Evolutionary conservation across 2,329 filamentous ascomycete species (phyloP).

Genomic region (Aspergillus sp.): DNA sequence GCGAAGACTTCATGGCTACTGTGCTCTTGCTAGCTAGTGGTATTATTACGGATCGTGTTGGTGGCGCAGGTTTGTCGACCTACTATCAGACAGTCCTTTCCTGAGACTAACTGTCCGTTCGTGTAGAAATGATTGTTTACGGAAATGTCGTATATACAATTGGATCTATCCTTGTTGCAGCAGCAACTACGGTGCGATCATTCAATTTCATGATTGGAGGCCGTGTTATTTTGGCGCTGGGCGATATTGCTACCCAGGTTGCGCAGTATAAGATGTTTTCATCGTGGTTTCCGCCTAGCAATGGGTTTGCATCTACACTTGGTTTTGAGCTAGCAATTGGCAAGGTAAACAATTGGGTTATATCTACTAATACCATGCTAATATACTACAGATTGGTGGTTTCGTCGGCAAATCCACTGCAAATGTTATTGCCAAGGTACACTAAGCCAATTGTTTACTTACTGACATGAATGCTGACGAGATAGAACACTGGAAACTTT

Average conservation of each 20-base stretch:
- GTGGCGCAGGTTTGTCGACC: constrained; percentile 50
- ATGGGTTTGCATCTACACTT: constrained; percentile 62
- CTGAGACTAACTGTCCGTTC: not conserved
- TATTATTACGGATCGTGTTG: constrained; percentile 58
- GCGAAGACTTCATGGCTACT: constrained; percentile 63
- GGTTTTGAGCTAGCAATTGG: constrained; percentile 61
- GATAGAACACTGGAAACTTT: constrained; percentile 54
- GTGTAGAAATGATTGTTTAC: constrained; percentile 54
- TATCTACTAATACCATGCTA: no score
- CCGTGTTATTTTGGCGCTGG: constrained; percentile 55
- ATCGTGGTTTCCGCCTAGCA: constrained; percentile 62
- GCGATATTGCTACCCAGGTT: constrained; percentile 64
- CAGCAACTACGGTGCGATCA: constrained; percentile 55
- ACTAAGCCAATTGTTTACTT: no score
- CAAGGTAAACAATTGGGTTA: constrained; percentile 35
- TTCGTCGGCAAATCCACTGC: constrained; percentile 62
- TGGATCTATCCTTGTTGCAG: constrained; percentile 60
- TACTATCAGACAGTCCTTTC: no score
- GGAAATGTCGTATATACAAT: constrained; percentile 62
- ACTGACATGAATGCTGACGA: no score
- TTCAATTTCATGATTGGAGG: constrained; percentile 63
- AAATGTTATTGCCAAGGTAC: constrained; percentile 55
- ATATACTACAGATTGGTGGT: constrained; percentile 47
- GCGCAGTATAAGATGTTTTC: constrained; percentile 67
- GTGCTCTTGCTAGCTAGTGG: constrained; percentile 57